Evolutionary conservation across 2,329 filamentous ascomycete species (phyloP).

Genomic region (Podosphaera aphanis): DNA sequence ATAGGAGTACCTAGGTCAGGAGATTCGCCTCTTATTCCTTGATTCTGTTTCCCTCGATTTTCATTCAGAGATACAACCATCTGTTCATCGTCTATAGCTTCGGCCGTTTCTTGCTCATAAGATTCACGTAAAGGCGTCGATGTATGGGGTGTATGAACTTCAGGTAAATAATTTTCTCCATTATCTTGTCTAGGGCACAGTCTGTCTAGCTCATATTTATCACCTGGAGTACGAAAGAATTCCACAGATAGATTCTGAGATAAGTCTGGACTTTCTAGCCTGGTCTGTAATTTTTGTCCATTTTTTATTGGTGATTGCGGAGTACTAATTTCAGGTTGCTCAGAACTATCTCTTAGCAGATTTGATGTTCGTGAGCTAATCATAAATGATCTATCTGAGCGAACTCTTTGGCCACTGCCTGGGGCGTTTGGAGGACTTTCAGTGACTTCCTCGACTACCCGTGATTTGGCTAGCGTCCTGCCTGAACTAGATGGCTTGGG

Average conservation of each 20-base stretch:
- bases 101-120: conserved; percentile 14
- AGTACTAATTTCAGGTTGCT: conserved; percentile 3
- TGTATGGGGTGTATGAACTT: background rate
- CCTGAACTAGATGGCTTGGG: background rate
- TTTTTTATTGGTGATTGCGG: conserved; percentile 9
- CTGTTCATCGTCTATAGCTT: conserved; percentile 16
- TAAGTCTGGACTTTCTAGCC: background rate
- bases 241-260: background rate
- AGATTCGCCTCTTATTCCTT: conserved; percentile 10
- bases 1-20: conserved; percentile 20
- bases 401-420: conserved; percentile 28
- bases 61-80: conserved; percentile 16
- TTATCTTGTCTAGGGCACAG: conserved; percentile 12
- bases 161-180: background rate
- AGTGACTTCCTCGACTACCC: conserved; percentile 21
- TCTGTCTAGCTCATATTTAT: conserved; percentile 12
- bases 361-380: conserved; percentile 6
- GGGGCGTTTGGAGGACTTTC: conserved; percentile 32
- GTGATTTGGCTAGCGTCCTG: background rate
- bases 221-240: background rate
- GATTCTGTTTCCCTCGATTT: conserved; percentile 18
- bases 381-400: conserved; percentile 18
- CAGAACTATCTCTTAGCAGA: conserved; percentile 3
- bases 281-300: conserved; percentile 3
- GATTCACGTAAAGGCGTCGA: conserved; percentile 1